A percentile compares a stretch with the other conserved stretches of the same genome.
Conservation (phyloP, 2,329 filamentous ascomycete genomes). For the Ceratocystis lukuohia region DNA sequence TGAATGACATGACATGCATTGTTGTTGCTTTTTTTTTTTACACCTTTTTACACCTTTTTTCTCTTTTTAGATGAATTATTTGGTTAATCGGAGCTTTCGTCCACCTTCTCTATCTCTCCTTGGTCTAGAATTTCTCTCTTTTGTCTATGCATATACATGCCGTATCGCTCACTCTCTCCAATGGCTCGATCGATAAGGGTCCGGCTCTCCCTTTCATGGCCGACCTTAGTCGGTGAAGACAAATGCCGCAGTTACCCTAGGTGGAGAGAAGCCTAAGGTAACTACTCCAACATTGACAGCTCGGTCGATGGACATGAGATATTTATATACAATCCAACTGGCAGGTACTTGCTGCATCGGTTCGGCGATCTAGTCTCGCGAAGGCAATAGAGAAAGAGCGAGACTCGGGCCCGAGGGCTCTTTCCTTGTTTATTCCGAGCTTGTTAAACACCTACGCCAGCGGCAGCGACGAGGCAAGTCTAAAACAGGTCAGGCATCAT, state of each 20-base stretch:
- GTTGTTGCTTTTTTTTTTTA: neutral
- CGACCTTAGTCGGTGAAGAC: conserved; percentile 3
- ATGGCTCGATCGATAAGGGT: neutral
- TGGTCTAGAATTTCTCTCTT: neutral
- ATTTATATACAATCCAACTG: neutral
- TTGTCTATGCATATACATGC: neutral
- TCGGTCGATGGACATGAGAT: neutral
- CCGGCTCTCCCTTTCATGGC: neutral
- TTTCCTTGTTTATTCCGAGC: conserved; percentile 1
- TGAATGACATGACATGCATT: neutral
- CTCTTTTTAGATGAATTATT: neutral
- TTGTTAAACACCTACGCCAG: neutral
- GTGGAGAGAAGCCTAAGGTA: neutral
- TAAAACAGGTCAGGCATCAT: neutral
- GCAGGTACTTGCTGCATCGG: neutral
- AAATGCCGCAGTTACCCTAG: neutral
- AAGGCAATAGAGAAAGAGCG: neutral
- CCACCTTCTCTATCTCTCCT: neutral
- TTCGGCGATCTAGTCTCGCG: neutral
- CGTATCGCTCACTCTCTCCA: no score
- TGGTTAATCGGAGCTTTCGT: neutral
- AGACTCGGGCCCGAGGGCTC: conserved; percentile 1
- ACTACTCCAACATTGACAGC: neutral
- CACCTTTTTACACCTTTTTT: neutral
- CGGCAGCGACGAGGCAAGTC: neutral